Evolutionary conservation across 257 asterid species (phyloP).

Genomic region (Petunia axillaris): DNA sequence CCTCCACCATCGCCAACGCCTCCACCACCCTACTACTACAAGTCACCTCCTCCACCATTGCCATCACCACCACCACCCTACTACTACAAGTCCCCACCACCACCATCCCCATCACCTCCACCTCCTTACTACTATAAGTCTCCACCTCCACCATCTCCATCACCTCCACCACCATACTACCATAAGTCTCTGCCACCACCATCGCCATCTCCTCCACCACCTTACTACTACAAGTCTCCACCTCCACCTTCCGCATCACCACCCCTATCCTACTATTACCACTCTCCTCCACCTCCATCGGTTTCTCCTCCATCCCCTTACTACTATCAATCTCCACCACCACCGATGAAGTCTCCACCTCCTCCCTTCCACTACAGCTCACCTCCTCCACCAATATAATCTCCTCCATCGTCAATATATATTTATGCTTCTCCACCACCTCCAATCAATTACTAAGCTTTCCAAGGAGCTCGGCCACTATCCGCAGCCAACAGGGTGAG

Average conservation of each 20-base stretch:
- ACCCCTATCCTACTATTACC: slow-evolving; percentile 28
- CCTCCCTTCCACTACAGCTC: slow-evolving; percentile 17
- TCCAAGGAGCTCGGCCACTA: not conserved
- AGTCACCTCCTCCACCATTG: slow-evolving; percentile 27
- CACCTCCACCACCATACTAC: not conserved
- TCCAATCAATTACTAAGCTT: slow-evolving; percentile 23
- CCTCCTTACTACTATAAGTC: slow-evolving; percentile 8
- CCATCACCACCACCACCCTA: slow-evolving; percentile 25
- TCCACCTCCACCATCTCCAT: not conserved
- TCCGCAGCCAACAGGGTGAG: slow-evolving; percentile 25
- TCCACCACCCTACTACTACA: slow-evolving; percentile 23
- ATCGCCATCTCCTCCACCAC: slow-evolving; percentile 24
- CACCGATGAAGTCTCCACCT: slow-evolving; percentile 20
- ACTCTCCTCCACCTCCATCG: slow-evolving; percentile 28
- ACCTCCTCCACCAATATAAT: slow-evolving; percentile 20
- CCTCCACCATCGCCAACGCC: slow-evolving; percentile 22
- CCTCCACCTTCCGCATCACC: slow-evolving; percentile 33
- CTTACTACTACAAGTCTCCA: slow-evolving; percentile 28
- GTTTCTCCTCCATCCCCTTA: slow-evolving; percentile 26
- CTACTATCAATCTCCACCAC: slow-evolving; percentile 21
- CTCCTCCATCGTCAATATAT: slow-evolving; percentile 30
- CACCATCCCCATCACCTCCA: not conserved
- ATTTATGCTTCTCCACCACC: slow-evolving; percentile 37
- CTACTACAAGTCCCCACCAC: slow-evolving; percentile 21
- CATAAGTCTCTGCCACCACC: slow-evolving; percentile 29